phyloP scores from a whole-genome alignment of 2,329 filamentous ascomycete genomes.

The Rutstroemia sydowiana region DNA sequence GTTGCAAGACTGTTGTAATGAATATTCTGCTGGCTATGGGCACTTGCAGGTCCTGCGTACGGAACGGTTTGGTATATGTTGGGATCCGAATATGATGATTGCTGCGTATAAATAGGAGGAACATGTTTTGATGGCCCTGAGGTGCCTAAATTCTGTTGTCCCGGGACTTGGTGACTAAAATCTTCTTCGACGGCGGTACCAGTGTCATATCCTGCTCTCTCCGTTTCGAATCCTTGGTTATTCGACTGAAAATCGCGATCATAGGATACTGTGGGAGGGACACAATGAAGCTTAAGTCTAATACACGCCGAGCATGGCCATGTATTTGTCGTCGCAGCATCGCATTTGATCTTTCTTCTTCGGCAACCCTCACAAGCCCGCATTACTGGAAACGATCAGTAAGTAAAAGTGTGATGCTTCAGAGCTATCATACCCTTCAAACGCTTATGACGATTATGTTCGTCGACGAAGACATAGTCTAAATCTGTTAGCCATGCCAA shows the following conservation, averaged over 20 bases:
- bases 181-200: constrained; percentile 37
- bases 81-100: constrained; percentile 39
- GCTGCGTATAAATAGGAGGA: constrained; percentile 41
- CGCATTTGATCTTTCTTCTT: constrained; percentile 95
- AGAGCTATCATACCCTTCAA: constrained; percentile 63
- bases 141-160: constrained; percentile 37
- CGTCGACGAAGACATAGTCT: constrained; percentile 99
- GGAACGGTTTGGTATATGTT: constrained; percentile 34
- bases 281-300: constrained; percentile 84
- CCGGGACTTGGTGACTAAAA: constrained; percentile 47
- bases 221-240: constrained; percentile 41
- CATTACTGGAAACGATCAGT: constrained; percentile 62
- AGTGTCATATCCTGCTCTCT: constrained; percentile 38
- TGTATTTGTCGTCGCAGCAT: constrained; percentile 91
- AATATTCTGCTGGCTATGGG: constrained; percentile 39
- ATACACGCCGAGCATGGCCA: constrained; percentile 96
- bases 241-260: constrained; percentile 26
- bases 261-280: constrained; percentile 55
- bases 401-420: not conserved
- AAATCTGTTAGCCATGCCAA: constrained; percentile 28
- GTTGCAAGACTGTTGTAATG: constrained; percentile 48
- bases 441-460: constrained; percentile 96
- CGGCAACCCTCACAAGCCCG: constrained; percentile 93
- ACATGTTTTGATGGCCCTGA: constrained; percentile 33
- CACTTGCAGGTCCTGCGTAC: constrained; percentile 36